Evolutionary conservation across 1,284 basidiomycete species (phyloP).

Genomic region (Cystobasidium sp.): DNA sequence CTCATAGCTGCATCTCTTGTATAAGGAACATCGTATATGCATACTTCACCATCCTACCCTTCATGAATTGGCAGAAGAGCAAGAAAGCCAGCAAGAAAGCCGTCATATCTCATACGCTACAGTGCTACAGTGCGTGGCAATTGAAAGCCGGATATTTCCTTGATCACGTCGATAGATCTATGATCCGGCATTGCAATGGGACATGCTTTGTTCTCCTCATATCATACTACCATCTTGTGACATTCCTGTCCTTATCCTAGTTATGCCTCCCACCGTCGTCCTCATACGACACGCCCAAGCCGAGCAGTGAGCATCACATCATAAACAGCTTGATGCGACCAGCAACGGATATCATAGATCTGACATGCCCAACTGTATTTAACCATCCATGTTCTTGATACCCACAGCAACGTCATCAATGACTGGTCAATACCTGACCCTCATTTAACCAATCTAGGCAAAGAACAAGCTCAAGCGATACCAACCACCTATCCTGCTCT

Average conservation of each 20-base stretch:
- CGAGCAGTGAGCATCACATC: slow-evolving; percentile 29
- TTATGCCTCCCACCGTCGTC: slow-evolving; percentile 35
- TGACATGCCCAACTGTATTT: not conserved
- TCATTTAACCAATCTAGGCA: slow-evolving; percentile 25
- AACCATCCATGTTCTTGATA: not conserved
- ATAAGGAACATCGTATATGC: no score
- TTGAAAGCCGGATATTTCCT: no score
- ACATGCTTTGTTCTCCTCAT: not conserved
- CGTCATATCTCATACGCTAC: no score
- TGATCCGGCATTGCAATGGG: no score
- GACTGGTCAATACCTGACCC: slow-evolving; percentile 41
- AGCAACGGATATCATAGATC: not conserved
- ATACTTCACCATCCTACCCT: no score
- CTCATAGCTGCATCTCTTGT: no score
- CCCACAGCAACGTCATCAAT: slow-evolving; percentile 32
- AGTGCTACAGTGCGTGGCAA: no score
- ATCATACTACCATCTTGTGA: not conserved
- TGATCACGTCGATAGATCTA: no score
- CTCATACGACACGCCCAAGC: slow-evolving; percentile 41
- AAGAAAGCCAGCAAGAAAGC: no score
- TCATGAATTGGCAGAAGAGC: no score
- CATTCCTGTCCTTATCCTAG: not conserved
- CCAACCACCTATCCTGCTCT: slow-evolving; percentile 30
- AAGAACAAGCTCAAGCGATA: slow-evolving; percentile 25
- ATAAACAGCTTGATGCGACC: not conserved